Evolutionary conservation across 1,284 basidiomycete genomes (phyloP), one percentile per base, ranked within the genome.

Genomic region (Apiotrichum akiyoshidainum): DNA sequence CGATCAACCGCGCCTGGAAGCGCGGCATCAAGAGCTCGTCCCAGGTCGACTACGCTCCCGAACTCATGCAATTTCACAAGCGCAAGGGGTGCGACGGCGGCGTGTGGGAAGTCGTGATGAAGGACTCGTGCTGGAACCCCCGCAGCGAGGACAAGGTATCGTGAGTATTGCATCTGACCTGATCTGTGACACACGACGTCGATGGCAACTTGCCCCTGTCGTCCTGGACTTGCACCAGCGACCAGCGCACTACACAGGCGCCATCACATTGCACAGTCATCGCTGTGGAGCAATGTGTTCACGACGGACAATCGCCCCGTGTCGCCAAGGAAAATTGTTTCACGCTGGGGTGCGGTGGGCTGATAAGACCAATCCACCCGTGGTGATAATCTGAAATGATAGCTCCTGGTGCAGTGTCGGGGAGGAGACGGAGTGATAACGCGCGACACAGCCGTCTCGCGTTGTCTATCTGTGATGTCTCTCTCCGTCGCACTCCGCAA

Each of bases 51-150:
- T 76, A 76, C 54, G 57, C 62, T 19, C 64, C 71, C 4, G 74
- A 75, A 48, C 57, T 74, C 52, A 73, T 72, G 72, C 64, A 64
- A 55, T 68, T 60, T 48, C 72, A 74, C 52, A 68, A 68, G 57
- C 65, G 70, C 33, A 71, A 69, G 50, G 74, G 74, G 11, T 73
- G 72, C 54, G 73, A 76, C 26, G 70, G 71, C 8, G 74, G 74
- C 2, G 74, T 76, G 3, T 76, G 74, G 74, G 72, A 76, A 54
- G 61, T 76, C 7, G 66, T 61, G 6, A 40, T 75, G 57, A 75
- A 70, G 61, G 71, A 65, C 13, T 62, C 65, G 39, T 68, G 69
- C 40, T 75, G 74, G 74, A 65, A 71, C 53, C 74, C 74, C 5
- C 58, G 54, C 8, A 70, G 64, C 44, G 61, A 64, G 48, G 74